A percentile compares a stretch with the other conserved stretches of the same genome.
Evolutionary conservation across 371 early-diverging fungal species (phyloP).

Genomic region (Mucor indicus): DNA sequence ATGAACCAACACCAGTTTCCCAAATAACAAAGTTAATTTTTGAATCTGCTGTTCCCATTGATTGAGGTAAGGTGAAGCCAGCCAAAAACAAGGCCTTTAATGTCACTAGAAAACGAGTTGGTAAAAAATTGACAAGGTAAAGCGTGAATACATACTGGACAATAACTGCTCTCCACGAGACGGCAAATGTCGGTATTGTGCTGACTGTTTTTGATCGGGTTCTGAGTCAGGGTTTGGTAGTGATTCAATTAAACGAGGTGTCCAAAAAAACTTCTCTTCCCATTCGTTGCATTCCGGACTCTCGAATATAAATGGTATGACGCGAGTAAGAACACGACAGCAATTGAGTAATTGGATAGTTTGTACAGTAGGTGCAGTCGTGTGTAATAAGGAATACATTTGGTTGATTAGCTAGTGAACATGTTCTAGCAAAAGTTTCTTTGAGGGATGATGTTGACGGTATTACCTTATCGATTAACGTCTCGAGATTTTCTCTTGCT

Average conservation of each 20-base stretch:
- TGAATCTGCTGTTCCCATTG: slow-evolving; percentile 30
- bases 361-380: too few relatives aligned
- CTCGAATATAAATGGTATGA: slow-evolving; percentile 79
- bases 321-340: slow-evolving; percentile 70
- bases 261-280: slow-evolving; percentile 63
- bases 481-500: slow-evolving; percentile 68
- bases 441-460: too few relatives aligned
- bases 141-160: slow-evolving; percentile 6
- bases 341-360: slow-evolving; percentile 66
- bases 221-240: neutral
- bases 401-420: too few relatives aligned
- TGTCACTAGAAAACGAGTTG: slow-evolving; percentile 6
- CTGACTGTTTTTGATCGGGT: slow-evolving; percentile 10
- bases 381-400: too few relatives aligned
- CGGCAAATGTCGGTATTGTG: slow-evolving; percentile 10
- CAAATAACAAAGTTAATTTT: slow-evolving; percentile 72
- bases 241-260: slow-evolving; percentile 8
- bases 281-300: slow-evolving; percentile 43
- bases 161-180: slow-evolving; percentile 22
- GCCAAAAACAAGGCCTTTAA: slow-evolving; percentile 57
- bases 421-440: too few relatives aligned
- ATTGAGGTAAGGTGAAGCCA: slow-evolving; percentile 72
- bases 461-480: slow-evolving; percentile 54
- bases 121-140: too few relatives aligned
- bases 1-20: slow-evolving; percentile 70